phyloP scores from a whole-genome alignment of 108 stramenopile genomes.

The Fragilaria radians region DNA sequence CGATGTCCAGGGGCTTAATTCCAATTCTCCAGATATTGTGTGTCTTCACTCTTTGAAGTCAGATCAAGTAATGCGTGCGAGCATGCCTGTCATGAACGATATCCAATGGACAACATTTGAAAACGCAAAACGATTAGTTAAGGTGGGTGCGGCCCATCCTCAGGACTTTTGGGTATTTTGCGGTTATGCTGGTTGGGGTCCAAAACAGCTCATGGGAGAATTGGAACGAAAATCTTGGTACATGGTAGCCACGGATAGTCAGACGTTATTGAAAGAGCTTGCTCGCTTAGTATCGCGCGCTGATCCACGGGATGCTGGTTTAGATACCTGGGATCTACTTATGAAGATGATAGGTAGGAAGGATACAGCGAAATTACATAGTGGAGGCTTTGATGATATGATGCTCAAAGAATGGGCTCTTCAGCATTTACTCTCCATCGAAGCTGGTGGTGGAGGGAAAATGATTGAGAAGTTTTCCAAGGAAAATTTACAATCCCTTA shows the following conservation, averaged over 20 bases:
- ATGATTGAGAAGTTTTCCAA: slow-evolving; percentile 10
- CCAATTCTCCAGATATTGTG: slow-evolving; percentile 55
- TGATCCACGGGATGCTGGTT: slow-evolving; percentile 54
- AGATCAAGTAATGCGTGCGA: slow-evolving; percentile 39
- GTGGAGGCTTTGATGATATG: slow-evolving; percentile 59
- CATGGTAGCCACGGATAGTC: slow-evolving; percentile 76
- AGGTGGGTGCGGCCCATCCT: slow-evolving; percentile 33
- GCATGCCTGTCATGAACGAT: slow-evolving; percentile 71
- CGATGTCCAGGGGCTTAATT: slow-evolving; percentile 56
- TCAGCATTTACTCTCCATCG: slow-evolving; percentile 47
- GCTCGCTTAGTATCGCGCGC: slow-evolving; percentile 34
- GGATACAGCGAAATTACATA: slow-evolving; percentile 33
- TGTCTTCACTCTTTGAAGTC: slow-evolving; percentile 69
- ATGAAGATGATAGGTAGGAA: slow-evolving; percentile 64
- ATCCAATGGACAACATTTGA: slow-evolving; percentile 84
- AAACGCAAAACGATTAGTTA: slow-evolving; percentile 61
- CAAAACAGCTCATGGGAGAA: slow-evolving; percentile 62
- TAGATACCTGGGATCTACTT: slow-evolving; percentile 56
- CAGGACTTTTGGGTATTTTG: slow-evolving; percentile 63
- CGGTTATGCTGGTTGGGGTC: slow-evolving; percentile 63
- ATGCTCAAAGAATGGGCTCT: slow-evolving; percentile 80
- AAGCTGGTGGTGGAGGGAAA: slow-evolving; percentile 17
- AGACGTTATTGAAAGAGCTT: slow-evolving; percentile 56
- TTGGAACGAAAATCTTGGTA: slow-evolving; percentile 75
- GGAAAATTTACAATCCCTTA: slow-evolving; percentile 8